A percentile compares a stretch with the other conserved stretches of the same genome.
These are phyloP conservation scores for Stereocaulon alpinum DNA, from an alignment of 495 filamentous ascomycete genomes.

Conservation along the genomic window DNA sequence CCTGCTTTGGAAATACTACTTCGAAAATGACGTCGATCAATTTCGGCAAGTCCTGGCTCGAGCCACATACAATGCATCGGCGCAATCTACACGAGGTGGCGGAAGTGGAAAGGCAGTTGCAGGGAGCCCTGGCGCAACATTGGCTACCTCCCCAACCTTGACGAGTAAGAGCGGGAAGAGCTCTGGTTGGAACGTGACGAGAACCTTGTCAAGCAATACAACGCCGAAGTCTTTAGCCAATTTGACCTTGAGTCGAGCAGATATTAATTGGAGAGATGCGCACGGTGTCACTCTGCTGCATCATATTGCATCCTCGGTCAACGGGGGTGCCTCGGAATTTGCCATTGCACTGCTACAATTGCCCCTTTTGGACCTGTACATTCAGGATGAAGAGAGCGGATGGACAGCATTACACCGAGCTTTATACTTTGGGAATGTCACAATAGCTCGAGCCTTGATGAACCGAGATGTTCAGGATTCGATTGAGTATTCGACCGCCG, in stretches of 20 bases:
- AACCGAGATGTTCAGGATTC: constrained; percentile 60
- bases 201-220: not conserved
- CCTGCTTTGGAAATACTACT: constrained; percentile 89
- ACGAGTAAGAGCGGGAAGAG: constrained; percentile 34
- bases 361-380: constrained; percentile 74
- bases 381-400: constrained; percentile 81
- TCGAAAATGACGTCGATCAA: constrained; percentile 88
- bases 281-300: constrained; percentile 75
- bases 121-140: constrained; percentile 39
- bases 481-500: constrained; percentile 38
- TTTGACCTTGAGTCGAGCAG: constrained; percentile 48
- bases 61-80: constrained; percentile 40
- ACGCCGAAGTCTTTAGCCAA: constrained; percentile 4
- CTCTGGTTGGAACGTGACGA: constrained; percentile 24
- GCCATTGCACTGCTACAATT: constrained; percentile 68
- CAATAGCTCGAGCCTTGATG: constrained; percentile 71
- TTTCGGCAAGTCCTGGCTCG: constrained; percentile 76
- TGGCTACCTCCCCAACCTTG: constrained; percentile 39
- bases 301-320: constrained; percentile 65
- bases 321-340: constrained; percentile 55
- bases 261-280: constrained; percentile 74
- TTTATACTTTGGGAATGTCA: constrained; percentile 84
- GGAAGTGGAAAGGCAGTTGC: constrained; percentile 33
- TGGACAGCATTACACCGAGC: constrained; percentile 94
- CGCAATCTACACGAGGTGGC: constrained; percentile 17